Conservation (phyloP, 208 protist species). For the Crithidia sp. region DNA sequence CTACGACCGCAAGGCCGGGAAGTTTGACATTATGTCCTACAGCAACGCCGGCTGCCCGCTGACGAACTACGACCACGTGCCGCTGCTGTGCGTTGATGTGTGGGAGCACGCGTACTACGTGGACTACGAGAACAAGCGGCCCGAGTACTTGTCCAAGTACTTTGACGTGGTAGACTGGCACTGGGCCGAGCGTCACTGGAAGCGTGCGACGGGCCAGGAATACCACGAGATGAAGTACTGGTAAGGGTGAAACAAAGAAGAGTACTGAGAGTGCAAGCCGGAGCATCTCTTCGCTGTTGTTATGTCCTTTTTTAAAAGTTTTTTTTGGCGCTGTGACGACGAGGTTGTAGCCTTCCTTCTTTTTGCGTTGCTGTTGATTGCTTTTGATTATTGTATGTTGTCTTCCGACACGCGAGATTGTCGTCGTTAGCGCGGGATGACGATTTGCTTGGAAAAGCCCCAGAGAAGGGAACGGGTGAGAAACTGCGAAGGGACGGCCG, state of each 20-base stretch:
- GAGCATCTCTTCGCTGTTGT: too few species aligned
- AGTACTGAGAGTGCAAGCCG: not conserved
- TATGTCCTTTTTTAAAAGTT: too few species aligned
- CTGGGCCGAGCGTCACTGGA: constrained; percentile 93
- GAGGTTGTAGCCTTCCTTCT: not conserved
- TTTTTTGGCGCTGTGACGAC: too few species aligned
- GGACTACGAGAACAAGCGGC: constrained; percentile 93
- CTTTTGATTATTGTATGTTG: not conserved
- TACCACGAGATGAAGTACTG: constrained; percentile 90
- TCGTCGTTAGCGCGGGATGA: too few species aligned
- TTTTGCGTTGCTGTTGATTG: not conserved
- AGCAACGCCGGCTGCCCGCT: constrained; percentile 88
- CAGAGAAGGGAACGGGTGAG: not conserved
- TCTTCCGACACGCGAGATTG: too few species aligned
- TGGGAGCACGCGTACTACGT: constrained; percentile 97
- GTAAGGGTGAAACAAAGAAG: constrained; percentile 35
- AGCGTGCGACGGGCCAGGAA: constrained; percentile 84
- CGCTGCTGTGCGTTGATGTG: constrained; percentile 91
- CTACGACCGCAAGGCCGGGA: constrained; percentile 60
- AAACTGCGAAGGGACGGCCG: not conserved
- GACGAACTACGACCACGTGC: constrained; percentile 52
- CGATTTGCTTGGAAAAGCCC: too few species aligned
- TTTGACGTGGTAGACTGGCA: constrained; percentile 96
- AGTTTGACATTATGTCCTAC: constrained; percentile 85
- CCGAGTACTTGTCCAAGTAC: constrained; percentile 87